These are phyloP conservation scores for Arachnomyces sp. DNA, from an alignment of 2,329 filamentous ascomycete species.

Conservation along the genomic window DNA sequence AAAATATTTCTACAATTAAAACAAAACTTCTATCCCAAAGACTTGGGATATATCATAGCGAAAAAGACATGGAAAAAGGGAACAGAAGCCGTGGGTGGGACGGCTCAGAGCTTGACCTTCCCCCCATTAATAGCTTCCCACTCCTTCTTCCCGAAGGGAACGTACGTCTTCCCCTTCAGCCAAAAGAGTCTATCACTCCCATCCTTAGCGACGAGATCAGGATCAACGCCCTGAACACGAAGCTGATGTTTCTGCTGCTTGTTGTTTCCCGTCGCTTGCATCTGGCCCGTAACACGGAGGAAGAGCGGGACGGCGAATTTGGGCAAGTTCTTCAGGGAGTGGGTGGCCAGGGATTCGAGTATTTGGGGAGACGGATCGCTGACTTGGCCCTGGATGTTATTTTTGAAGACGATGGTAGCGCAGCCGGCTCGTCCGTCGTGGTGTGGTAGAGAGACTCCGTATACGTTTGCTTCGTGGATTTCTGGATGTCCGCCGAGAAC, in stretches of 20 bases:
- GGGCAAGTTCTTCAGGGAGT: conserved; percentile 55
- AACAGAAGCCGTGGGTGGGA: background rate
- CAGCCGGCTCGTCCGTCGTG: conserved; percentile 82
- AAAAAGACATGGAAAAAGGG: no score
- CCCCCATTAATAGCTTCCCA: conserved; percentile 64
- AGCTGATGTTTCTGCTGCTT: conserved; percentile 79
- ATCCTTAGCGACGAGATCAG: conserved; percentile 29
- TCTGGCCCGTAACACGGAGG: conserved; percentile 56
- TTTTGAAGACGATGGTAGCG: conserved; percentile 59
- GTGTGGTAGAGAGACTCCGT: conserved; percentile 69
- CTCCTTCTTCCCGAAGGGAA: conserved; percentile 57
- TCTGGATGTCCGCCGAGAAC: conserved; percentile 59
- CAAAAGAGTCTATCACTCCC: conserved; percentile 55
- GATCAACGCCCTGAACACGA: conserved; percentile 67
- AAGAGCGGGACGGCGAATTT: conserved; percentile 73
- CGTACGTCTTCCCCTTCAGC: conserved; percentile 60
- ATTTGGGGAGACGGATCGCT: conserved; percentile 31
- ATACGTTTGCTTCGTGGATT: conserved; percentile 75
- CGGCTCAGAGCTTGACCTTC: conserved; percentile 57
- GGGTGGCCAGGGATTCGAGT: conserved; percentile 54
- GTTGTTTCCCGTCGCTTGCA: conserved; percentile 71
- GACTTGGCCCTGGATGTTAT: conserved; percentile 23
- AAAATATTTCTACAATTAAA: no score
- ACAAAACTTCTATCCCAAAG: no score
- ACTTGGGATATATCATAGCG: no score